These are phyloP conservation scores for Mycena rosella DNA, from an alignment of 768 basidiomycete genomes.

Conservation along the genomic window DNA sequence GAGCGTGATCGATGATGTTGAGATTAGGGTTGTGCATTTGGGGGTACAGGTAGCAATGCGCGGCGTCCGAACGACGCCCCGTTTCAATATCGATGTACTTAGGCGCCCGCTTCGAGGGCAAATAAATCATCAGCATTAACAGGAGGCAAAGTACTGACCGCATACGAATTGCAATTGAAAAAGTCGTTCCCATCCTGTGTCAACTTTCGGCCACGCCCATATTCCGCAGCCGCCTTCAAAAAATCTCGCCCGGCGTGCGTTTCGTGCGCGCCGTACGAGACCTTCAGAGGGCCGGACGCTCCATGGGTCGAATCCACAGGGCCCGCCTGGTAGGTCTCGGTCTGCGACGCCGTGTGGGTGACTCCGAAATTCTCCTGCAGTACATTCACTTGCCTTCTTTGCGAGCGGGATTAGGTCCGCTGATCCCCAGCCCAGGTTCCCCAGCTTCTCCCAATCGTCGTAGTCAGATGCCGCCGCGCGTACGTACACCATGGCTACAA, in stretches of 20 bases:
- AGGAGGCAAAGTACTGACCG: too few species aligned
- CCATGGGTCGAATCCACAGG: neutral
- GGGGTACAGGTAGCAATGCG: constrained; percentile 65
- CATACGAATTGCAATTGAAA: too few species aligned
- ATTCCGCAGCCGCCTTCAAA: constrained; percentile 56
- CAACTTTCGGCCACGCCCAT: constrained; percentile 57
- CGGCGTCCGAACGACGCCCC: constrained; percentile 69
- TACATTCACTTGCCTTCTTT: neutral
- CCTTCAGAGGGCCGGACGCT: constrained; percentile 53
- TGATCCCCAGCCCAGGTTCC: constrained; percentile 9
- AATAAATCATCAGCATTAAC: too few species aligned
- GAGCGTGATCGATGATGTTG: constrained; percentile 51
- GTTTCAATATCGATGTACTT: constrained; percentile 57
- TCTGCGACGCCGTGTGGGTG: neutral
- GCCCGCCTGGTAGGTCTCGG: constrained; percentile 1
- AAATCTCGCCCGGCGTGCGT: constrained; percentile 60
- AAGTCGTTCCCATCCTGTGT: constrained; percentile 46
- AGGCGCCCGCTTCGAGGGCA: neutral
- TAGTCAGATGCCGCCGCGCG: constrained; percentile 11
- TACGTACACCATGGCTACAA: constrained; percentile 6
- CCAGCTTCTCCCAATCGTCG: constrained; percentile 11
- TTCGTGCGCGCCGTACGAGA: constrained; percentile 54
- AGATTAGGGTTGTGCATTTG: constrained; percentile 57
- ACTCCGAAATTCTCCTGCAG: neutral
- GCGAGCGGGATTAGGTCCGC: neutral